phyloP scores from a whole-genome alignment of 371 early-diverging fungal species.

The Gilbertella persicaria region DNA sequence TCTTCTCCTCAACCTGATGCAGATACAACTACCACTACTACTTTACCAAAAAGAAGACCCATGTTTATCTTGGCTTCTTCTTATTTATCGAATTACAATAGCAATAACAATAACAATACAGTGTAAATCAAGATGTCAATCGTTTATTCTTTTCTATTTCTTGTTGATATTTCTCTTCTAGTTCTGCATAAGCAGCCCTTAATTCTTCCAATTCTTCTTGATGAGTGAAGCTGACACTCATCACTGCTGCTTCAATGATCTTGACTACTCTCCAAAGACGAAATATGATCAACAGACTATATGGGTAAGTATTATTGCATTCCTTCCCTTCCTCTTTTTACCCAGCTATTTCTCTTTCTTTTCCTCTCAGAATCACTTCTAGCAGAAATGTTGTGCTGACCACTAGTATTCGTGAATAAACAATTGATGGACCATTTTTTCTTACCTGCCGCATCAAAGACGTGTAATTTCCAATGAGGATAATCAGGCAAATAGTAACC shows the following conservation, averaged over 20 bases:
- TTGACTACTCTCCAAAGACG: slow-evolving; percentile 56
- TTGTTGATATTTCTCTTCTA: slow-evolving; percentile 27
- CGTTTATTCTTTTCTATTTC: slow-evolving; percentile 24
- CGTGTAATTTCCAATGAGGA: slow-evolving; percentile 49
- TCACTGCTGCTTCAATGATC: slow-evolving; percentile 44
- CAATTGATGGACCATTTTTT: background rate
- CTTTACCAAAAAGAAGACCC: slow-evolving; percentile 23
- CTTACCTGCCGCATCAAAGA: slow-evolving; percentile 45
- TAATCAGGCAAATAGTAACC: slow-evolving; percentile 42
- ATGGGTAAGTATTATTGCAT: background rate
- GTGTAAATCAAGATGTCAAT: slow-evolving; percentile 5
- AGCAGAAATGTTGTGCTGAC: slow-evolving; percentile 42
- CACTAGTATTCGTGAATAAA: slow-evolving; percentile 23
- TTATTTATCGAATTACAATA: slow-evolving; percentile 26
- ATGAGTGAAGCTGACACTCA: slow-evolving; percentile 35
- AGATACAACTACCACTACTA: background rate
- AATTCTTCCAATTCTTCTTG: slow-evolving; percentile 29
- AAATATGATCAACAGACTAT: slow-evolving; percentile 43
- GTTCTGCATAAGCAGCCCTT: slow-evolving; percentile 15
- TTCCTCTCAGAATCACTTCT: slow-evolving; percentile 46
- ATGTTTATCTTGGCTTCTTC: slow-evolving; percentile 33
- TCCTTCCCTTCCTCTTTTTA: too few relatives aligned
- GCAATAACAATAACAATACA: slow-evolving; percentile 2
- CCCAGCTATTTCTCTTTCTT: slow-evolving; percentile 55
- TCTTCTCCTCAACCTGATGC: slow-evolving; percentile 4